These are phyloP conservation scores for Macrolepiota fuliginosa DNA, from an alignment of 768 basidiomycete species.

Conservation along the genomic window DNA sequence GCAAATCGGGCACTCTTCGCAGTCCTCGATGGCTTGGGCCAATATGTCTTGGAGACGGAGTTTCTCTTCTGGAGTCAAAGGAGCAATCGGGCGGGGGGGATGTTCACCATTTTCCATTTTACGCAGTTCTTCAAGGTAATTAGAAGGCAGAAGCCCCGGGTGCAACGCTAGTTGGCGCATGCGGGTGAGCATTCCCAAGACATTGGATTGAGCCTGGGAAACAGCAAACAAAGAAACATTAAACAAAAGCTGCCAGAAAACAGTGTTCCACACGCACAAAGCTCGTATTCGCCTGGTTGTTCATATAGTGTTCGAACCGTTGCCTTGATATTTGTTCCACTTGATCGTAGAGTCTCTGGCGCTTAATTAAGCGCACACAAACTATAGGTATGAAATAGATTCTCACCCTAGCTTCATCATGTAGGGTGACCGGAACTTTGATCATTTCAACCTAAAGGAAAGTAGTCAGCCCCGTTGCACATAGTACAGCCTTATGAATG, in stretches of 20 bases:
- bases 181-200: slow-evolving; percentile 82
- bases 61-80: slow-evolving; percentile 53
- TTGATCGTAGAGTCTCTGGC: slow-evolving; percentile 63
- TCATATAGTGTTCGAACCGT: slow-evolving; percentile 57
- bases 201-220: slow-evolving; percentile 60
- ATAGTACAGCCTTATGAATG: not conserved
- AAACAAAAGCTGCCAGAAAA: not conserved
- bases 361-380: slow-evolving; percentile 5
- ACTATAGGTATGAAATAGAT: not conserved
- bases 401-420: slow-evolving; percentile 61
- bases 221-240: slow-evolving; percentile 10
- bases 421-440: slow-evolving; percentile 64
- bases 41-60: slow-evolving; percentile 55
- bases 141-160: slow-evolving; percentile 67
- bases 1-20: slow-evolving; percentile 81
- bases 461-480: not conserved
- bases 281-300: slow-evolving; percentile 33
- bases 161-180: slow-evolving; percentile 82
- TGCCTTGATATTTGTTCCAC: slow-evolving; percentile 62
- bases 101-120: slow-evolving; percentile 32
- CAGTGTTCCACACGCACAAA: slow-evolving; percentile 30
- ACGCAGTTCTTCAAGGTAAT: slow-evolving; percentile 67
- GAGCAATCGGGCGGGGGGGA: slow-evolving; percentile 21
- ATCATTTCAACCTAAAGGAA: slow-evolving; percentile 69
- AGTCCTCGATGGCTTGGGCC: slow-evolving; percentile 71